Conservation (phyloP, 1,284 basidiomycete genomes). For the Ustilago xerochloae region DNA sequence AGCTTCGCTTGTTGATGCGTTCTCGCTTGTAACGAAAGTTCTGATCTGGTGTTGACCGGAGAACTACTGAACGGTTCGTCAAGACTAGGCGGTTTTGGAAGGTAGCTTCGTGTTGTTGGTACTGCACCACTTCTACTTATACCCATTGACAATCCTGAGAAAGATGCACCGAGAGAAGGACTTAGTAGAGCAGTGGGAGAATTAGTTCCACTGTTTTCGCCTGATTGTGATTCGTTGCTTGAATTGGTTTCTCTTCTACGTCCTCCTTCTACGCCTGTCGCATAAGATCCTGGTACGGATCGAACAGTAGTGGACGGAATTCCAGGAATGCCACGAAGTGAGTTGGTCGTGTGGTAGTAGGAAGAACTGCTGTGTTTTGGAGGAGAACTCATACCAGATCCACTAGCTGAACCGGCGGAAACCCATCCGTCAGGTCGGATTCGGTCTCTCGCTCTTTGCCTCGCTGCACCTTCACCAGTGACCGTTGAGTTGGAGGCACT, state of each 20-base stretch:
- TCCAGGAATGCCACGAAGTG: conserved; percentile 24
- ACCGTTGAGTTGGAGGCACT: conserved; percentile 25
- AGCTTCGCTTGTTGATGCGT: conserved; percentile 22
- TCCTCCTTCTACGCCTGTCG: not conserved
- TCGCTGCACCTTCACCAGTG: conserved; percentile 16
- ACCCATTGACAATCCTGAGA: not conserved
- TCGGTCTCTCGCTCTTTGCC: conserved; percentile 27
- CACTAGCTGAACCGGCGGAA: conserved; percentile 16
- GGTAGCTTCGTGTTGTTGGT: not conserved
- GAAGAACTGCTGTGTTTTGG: conserved; percentile 10
- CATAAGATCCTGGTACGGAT: not conserved
- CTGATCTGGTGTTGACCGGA: conserved; percentile 17
- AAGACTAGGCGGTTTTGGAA: conserved; percentile 14
- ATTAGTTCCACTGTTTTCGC: conserved; percentile 2
- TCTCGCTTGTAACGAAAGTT: conserved; percentile 28
- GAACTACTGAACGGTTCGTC: conserved; percentile 46
- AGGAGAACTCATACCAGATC: conserved; percentile 20
- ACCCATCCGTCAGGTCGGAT: conserved; percentile 43
- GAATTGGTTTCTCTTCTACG: conserved; percentile 20
- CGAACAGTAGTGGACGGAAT: not conserved
- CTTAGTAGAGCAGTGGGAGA: conserved; percentile 36
- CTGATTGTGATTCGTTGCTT: conserved; percentile 38
- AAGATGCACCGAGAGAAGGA: conserved; percentile 9
- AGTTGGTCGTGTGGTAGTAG: not conserved
- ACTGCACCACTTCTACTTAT: not conserved